These are phyloP conservation scores for Penicillium maclennaniae DNA, from an alignment of 495 filamentous ascomycete genomes.

Conservation along the genomic window DNA sequence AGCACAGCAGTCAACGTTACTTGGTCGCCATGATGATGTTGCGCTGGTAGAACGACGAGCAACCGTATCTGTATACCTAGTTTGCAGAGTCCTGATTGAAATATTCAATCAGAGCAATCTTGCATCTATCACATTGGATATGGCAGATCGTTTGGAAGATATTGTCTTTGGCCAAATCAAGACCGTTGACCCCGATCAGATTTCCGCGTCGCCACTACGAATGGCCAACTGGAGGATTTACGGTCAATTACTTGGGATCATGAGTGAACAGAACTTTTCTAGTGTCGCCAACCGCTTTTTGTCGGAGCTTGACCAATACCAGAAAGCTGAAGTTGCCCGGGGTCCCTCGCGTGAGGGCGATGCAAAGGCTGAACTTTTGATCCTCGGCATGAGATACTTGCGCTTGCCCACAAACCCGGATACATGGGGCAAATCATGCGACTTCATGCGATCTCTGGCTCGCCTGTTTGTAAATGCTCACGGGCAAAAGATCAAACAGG, in stretches of 20 bases:
- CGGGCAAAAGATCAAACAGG: conserved; percentile 82
- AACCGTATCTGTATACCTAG: conserved; percentile 87
- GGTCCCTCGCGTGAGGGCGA: conserved; percentile 66
- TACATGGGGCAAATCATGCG: conserved; percentile 80
- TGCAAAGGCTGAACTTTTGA: conserved; percentile 73
- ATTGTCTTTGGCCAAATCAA: conserved; percentile 93
- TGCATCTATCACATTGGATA: conserved; percentile 74
- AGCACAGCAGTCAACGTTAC: conserved; percentile 35
- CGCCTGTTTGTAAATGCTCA: conserved; percentile 79
- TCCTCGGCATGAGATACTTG: conserved; percentile 88
- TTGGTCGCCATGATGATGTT: conserved; percentile 61
- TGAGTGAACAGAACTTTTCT: conserved; percentile 87
- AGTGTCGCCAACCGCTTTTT: conserved; percentile 80
- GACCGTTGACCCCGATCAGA: conserved; percentile 76
- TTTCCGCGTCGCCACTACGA: conserved; percentile 72
- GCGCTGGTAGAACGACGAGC: conserved; percentile 79
- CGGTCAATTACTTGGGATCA: conserved; percentile 83
- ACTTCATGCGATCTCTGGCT: conserved; percentile 76
- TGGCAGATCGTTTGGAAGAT: conserved; percentile 85
- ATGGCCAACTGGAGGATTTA: conserved; percentile 95
- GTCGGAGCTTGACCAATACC: conserved; percentile 68
- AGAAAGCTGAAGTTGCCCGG: conserved; percentile 67
- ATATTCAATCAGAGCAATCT: conserved; percentile 87
- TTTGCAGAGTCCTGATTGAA: conserved; percentile 90
- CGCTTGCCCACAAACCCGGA: conserved; percentile 65